A percentile compares a stretch with the other conserved stretches of the same genome.
Conservation (phyloP, 2,329 filamentous ascomycete genomes). For the Trichophyton schoenleinii region DNA sequence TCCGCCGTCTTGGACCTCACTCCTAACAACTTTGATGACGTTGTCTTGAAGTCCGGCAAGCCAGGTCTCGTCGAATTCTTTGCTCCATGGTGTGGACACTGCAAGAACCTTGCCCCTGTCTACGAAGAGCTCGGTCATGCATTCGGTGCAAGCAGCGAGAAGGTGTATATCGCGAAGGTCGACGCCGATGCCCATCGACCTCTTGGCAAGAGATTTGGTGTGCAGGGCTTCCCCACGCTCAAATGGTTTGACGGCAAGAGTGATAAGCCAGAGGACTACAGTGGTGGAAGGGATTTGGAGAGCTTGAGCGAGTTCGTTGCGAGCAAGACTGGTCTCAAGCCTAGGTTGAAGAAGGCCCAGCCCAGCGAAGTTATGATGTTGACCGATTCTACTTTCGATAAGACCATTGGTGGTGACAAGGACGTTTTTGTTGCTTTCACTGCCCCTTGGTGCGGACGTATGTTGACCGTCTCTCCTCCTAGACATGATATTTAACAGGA, state of each 20-base stretch:
- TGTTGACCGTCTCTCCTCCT: slow-evolving; percentile 32
- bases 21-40: slow-evolving; percentile 78
- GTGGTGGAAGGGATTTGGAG: slow-evolving; percentile 74
- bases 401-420: slow-evolving; percentile 69
- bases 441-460: slow-evolving; percentile 96
- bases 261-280: slow-evolving; percentile 72
- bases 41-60: slow-evolving; percentile 84
- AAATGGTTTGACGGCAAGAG: slow-evolving; percentile 98
- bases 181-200: slow-evolving; percentile 82
- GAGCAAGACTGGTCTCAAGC: slow-evolving; percentile 75
- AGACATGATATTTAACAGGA: background rate
- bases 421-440: slow-evolving; percentile 93
- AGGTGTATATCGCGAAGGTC: slow-evolving; percentile 85
- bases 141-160: slow-evolving; percentile 61
- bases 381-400: slow-evolving; percentile 65
- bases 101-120: slow-evolving; percentile 89
- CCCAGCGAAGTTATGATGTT: slow-evolving; percentile 68
- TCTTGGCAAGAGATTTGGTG: slow-evolving; percentile 71
- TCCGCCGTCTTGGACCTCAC: slow-evolving; percentile 83
- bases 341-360: slow-evolving; percentile 53
- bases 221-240: slow-evolving; percentile 91
- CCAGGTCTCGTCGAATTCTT: slow-evolving; percentile 97
- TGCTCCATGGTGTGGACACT: slow-evolving; percentile 97
- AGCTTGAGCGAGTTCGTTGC: slow-evolving; percentile 67
- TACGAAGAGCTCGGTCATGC: slow-evolving; percentile 77